A percentile compares a stretch with the other conserved stretches of the same genome.
Conservation (phyloP, 2,329 filamentous ascomycete genomes). For the Trichoderma citrinoviride region DNA sequence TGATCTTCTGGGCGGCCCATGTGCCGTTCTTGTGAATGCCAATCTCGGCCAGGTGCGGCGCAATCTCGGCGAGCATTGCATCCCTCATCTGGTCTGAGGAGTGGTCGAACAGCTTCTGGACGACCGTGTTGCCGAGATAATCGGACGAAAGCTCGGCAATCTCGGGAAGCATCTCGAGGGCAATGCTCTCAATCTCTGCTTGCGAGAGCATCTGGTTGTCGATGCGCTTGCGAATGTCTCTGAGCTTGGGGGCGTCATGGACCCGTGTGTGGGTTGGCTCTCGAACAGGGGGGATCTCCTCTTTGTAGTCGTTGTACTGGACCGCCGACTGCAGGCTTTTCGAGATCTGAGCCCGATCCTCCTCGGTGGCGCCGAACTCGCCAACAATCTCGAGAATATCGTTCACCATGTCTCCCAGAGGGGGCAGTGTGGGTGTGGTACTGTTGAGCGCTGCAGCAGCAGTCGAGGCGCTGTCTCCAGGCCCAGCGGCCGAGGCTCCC, state of each 20-base stretch:
- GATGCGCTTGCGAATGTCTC: slow-evolving; percentile 95
- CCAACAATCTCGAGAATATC: slow-evolving; percentile 84
- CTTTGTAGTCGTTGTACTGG: slow-evolving; percentile 65
- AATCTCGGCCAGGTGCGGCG: slow-evolving; percentile 91
- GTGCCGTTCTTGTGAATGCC: slow-evolving; percentile 99
- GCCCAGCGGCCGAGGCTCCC: slow-evolving; percentile 31
- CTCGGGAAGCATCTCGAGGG: slow-evolving; percentile 91
- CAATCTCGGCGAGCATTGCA: slow-evolving; percentile 83
- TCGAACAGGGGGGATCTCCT: slow-evolving; percentile 84
- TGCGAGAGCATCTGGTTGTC: slow-evolving; percentile 88
- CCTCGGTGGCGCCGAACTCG: slow-evolving; percentile 81
- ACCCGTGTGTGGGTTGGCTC: slow-evolving; percentile 86
- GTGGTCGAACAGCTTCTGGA: slow-evolving; percentile 96
- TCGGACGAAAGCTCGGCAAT: slow-evolving; percentile 93
- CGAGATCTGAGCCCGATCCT: slow-evolving; percentile 71
- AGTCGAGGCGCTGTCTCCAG: slow-evolving; percentile 35
- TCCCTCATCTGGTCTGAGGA: slow-evolving; percentile 89
- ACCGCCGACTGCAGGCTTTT: slow-evolving; percentile 74
- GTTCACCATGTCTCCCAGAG: slow-evolving; percentile 71
- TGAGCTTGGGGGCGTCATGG: slow-evolving; percentile 89
- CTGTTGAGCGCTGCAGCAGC: slow-evolving; percentile 35
- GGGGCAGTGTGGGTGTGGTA: slow-evolving; percentile 63
- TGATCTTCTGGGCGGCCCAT: slow-evolving; percentile 99
- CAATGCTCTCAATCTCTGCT: slow-evolving; percentile 87
- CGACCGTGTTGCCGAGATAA: slow-evolving; percentile 98